Evolutionary conservation across 1,139 yeast genomes (phyloP), one percentile per base, ranked within the genome.

Genomic region (Maudiozyma humilis): DNA sequence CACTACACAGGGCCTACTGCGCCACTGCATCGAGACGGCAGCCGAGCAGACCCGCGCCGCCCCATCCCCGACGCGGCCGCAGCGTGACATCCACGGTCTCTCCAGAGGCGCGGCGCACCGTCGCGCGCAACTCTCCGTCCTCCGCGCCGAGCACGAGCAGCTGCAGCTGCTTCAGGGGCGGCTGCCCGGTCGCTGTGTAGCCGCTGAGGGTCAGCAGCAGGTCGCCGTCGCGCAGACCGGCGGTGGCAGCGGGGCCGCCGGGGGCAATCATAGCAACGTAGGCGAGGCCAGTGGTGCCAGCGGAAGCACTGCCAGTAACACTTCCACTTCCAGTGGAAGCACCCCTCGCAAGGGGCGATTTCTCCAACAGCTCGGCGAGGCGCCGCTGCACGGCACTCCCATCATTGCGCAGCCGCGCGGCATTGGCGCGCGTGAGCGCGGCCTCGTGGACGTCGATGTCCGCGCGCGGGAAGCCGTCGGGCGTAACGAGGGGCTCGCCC

Each of bases 381-480:
- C 27, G 6, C 6, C 8, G 8, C 27, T 23, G 27, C 27, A 23
- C 27, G 27, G 27, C 27, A 6, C 27, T 6, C 27, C 27, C 27
- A 61, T 89, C 96, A 56, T 87, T 88, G 47, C 79, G 68, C 43
- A 82, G 67, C 44, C 84, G 68, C 39, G 83, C 79, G 34, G 88
- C 76, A 54, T 74, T 75, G 7, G 79, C 75, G 48, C 96, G 63
- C 0, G 77, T 57, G n/a, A 75, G 65, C 43, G 93, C 67, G 2
- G 79, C 68, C 32, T 83, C 73, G 32, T 73, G 78, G 4, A 89
- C 84, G 55, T 91, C 95, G 29, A 89, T 74, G 59, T 91, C 97
- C 14, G 71, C 66, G 32, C 96, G 69, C 0, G 98, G 98, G 53
- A 76, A 91, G 32, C 96, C 96, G 55, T 89, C 95, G 0, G 56